Evolutionary conservation across 2,329 filamentous ascomycete species (phyloP), one percentile per base, ranked within the genome.

Genomic region (Pseudofabraea citricarpa): DNA sequence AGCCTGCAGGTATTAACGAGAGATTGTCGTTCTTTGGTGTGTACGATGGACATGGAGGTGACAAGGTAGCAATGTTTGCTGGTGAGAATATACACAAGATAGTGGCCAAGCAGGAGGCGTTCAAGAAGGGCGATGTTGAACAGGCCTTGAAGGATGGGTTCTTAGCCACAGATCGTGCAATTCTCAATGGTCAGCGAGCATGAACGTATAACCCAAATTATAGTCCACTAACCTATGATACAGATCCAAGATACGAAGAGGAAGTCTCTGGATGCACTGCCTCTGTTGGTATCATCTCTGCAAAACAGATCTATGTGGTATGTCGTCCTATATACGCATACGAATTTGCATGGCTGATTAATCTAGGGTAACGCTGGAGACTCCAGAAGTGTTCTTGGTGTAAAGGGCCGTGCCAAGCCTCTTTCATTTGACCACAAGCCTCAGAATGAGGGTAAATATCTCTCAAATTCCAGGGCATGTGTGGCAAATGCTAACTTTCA

Each of bases 371-470:
- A 98, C 65, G 89, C 93, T 51, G 93, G 93, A 62, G 93, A 98
- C 67, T 98, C 93, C 51, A 83, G 93, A 73, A 88, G 85, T 62
- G 93, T 98, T 20, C 71, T 98, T 53, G 93, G 93, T 58, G 89
- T 98, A 61, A 98, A 97, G 73, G 93, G 93, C 54, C 81, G 93
- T 59, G 93, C 93, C 55, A 98, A 97, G 73, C 93, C 93, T 41
- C 76, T 98, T 48, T 98, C 93, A n/a, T 95, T 95, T 63, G 93
- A 98, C 66, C 93, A 98, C 75, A 98, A 98, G 72, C 93, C 93
- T 32, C 90, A 96, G 66, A 96, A 97, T 57, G 93, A 98, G 78
- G 88, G 90, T 94, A 63, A 45, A 73, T 46, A n/a, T n/a, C n/a
- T n/a, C n/a, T n/a, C n/a, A n/a, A n/a, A n/a, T n/a, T n/a, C n/a